Percentiles rank a stretch among this genome's conserved stretches.
These are phyloP conservation scores for Nevesoporus exiguus DNA, from an alignment of 768 basidiomycete genomes.

Conservation along the genomic window DNA sequence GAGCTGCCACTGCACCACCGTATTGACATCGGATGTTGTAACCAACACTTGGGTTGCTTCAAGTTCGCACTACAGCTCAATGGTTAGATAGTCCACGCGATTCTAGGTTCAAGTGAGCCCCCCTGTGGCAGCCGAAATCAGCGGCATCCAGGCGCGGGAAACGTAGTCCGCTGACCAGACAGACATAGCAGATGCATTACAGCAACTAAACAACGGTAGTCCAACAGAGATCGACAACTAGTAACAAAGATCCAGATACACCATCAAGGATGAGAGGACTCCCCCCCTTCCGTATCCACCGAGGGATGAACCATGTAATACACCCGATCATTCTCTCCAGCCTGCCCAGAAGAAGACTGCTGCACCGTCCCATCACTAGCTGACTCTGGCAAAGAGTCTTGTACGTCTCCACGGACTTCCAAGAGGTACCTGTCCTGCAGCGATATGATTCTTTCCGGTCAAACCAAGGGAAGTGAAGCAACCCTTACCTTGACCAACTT, in stretches of 20 bases:
- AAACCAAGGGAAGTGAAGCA: neutral
- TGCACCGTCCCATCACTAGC: slow-evolving; percentile 51
- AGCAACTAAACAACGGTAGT: slow-evolving; percentile 6
- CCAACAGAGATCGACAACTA: slow-evolving; percentile 12
- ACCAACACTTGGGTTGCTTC: neutral
- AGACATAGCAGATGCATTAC: slow-evolving; percentile 4
- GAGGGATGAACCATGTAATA: slow-evolving; percentile 91
- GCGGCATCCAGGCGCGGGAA: slow-evolving; percentile 1
- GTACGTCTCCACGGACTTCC: slow-evolving; percentile 78
- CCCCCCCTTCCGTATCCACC: slow-evolving; percentile 63
- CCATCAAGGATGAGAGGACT: slow-evolving; percentile 34
- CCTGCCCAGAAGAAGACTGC: slow-evolving; percentile 47
- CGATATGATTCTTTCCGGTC: neutral
- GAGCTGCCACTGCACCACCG: neutral
- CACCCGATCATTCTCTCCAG: slow-evolving; percentile 61
- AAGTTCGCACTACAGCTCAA: neutral
- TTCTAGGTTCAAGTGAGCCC: neutral
- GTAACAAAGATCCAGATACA: neutral
- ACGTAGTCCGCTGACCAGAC: neutral
- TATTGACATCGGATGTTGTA: slow-evolving; percentile 1
- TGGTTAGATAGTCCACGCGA: neutral
- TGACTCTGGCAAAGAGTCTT: slow-evolving; percentile 68
- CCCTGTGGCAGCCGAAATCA: neutral
- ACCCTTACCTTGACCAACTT: slow-evolving; percentile 82
- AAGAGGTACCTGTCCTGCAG: slow-evolving; percentile 79